Conservation (phyloP, 1,139 yeast genomes). For the Lodderomyces metapsilosis region DNA sequence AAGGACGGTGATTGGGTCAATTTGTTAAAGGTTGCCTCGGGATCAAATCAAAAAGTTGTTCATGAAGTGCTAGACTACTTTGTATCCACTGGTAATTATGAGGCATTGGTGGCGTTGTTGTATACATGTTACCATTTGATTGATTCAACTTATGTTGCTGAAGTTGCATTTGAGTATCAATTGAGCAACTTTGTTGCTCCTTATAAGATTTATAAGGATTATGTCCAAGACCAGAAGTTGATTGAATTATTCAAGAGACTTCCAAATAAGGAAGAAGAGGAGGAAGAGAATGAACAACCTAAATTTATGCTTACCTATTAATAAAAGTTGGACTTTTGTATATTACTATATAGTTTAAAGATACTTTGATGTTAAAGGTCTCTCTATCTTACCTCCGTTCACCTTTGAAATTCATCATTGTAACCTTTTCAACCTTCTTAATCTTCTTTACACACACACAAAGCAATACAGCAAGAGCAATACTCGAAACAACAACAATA, state of each 20-base stretch:
- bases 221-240: conserved; percentile 71
- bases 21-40: conserved; percentile 89
- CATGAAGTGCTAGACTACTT: conserved; percentile 88
- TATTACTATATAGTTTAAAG: too few relatives aligned
- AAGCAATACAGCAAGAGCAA: conserved; percentile 27
- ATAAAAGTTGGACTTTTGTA: too few relatives aligned
- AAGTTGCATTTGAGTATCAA: conserved; percentile 86
- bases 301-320: neutral
- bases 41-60: conserved; percentile 76
- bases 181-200: conserved; percentile 83
- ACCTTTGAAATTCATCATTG: conserved; percentile 31
- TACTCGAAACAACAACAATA: conserved; percentile 27
- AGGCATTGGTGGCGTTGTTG: conserved; percentile 88
- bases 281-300: conserved; percentile 1
- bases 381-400: neutral
- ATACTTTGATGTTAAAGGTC: neutral
- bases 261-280: conserved; percentile 1
- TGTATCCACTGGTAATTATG: conserved; percentile 96
- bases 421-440: conserved; percentile 35
- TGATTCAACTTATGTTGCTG: conserved; percentile 80
- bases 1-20: conserved; percentile 94
- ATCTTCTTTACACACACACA: conserved; percentile 30
- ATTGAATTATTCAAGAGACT: conserved; percentile 65
- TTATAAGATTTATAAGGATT: conserved; percentile 76
- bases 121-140: conserved; percentile 83